Conservation (phyloP, 2,329 filamentous ascomycete species). For the Didymellaceae sp. region DNA sequence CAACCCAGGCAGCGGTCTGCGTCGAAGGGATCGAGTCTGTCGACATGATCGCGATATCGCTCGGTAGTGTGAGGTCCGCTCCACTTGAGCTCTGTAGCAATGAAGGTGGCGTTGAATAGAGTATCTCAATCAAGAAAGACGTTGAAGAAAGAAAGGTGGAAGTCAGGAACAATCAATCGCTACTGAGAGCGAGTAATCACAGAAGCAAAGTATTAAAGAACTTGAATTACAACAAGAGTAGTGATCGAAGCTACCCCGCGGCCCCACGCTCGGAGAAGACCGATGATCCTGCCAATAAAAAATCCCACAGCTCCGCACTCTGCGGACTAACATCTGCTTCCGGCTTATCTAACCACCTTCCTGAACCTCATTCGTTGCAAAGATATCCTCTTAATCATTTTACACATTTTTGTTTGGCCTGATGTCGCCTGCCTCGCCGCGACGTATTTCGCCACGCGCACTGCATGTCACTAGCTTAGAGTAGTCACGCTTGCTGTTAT, state of each 20-base stretch:
- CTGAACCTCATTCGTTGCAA: neutral
- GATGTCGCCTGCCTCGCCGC: neutral
- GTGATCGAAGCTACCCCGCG: slow-evolving; percentile 8
- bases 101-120: neutral
- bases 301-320: slow-evolving; percentile 7
- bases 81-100: neutral
- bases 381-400: neutral
- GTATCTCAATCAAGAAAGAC: neutral
- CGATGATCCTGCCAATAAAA: slow-evolving; percentile 11
- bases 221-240: neutral
- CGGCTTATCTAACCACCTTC: slow-evolving; percentile 18
- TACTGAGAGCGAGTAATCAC: too few relatives aligned
- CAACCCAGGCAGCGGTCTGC: slow-evolving; percentile 48
- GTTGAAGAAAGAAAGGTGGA: neutral
- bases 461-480: too few relatives aligned
- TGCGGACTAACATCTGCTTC: neutral
- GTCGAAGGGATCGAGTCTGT: slow-evolving; percentile 34
- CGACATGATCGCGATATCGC: slow-evolving; percentile 1
- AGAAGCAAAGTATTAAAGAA: neutral
- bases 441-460: too few relatives aligned
- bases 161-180: too few relatives aligned
- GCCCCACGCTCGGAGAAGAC: slow-evolving; percentile 17
- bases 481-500: too few relatives aligned
- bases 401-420: neutral
- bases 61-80: neutral